Evolutionary conservation across 805 yeast species (phyloP).

Genomic region (Cyberlindnera mycetangii): DNA sequence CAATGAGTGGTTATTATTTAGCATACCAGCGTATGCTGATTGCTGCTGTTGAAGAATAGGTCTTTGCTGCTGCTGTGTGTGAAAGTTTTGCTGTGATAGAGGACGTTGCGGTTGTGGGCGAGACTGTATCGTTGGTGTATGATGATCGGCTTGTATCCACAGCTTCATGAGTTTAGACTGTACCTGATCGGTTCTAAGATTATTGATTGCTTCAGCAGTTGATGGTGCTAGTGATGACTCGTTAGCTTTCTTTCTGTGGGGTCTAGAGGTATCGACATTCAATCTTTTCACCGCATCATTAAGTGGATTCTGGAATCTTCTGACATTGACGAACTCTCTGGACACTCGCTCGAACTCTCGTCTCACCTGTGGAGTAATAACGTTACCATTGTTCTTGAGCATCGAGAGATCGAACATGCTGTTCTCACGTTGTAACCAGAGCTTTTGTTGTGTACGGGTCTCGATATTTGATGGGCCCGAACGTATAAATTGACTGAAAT

Average conservation of each 20-base stretch:
- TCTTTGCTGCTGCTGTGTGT: slow-evolving; percentile 15
- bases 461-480: slow-evolving; percentile 40
- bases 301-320: slow-evolving; percentile 70
- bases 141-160: slow-evolving; percentile 25
- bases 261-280: slow-evolving; percentile 20
- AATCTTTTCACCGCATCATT: slow-evolving; percentile 58
- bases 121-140: slow-evolving; percentile 4
- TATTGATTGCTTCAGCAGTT: slow-evolving; percentile 3
- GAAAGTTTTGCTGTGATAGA: slow-evolving; percentile 4
- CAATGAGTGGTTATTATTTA: slow-evolving; percentile 8
- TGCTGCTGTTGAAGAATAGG: slow-evolving; percentile 12
- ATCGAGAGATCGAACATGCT: slow-evolving; percentile 54
- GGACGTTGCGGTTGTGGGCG: slow-evolving; percentile 8
- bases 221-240: background rate
- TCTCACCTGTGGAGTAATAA: slow-evolving; percentile 47
- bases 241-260: background rate
- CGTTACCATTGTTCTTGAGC: slow-evolving; percentile 14
- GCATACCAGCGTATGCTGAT: slow-evolving; percentile 1
- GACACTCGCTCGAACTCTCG: slow-evolving; percentile 79
- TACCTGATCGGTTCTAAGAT: slow-evolving; percentile 14
- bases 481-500: slow-evolving; percentile 41
- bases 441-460: slow-evolving; percentile 76
- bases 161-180: slow-evolving; percentile 24
- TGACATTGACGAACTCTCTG: slow-evolving; percentile 66
- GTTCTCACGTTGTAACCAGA: slow-evolving; percentile 81